Evolutionary conservation across 1,284 basidiomycete genomes (phyloP).

Genomic region (Caloboletus firmus): DNA sequence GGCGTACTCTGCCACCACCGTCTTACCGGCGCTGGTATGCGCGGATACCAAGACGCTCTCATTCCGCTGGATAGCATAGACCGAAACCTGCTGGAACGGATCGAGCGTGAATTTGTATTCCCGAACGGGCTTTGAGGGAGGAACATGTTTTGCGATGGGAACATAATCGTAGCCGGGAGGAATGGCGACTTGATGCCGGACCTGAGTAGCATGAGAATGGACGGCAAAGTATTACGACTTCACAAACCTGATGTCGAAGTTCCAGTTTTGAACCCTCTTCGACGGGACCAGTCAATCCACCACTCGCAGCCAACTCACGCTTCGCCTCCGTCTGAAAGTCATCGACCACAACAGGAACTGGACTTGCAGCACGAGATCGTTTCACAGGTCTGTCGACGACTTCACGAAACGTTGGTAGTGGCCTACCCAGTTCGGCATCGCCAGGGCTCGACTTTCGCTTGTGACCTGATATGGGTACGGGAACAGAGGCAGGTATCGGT

Average conservation of each 20-base stretch:
- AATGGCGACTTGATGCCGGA: conserved; percentile 93
- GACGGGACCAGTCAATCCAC: conserved; percentile 71
- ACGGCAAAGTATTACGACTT: not conserved
- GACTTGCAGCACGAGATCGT: conserved; percentile 40
- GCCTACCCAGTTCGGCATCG: not conserved
- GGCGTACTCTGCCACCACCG: conserved; percentile 98
- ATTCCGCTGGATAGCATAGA: conserved; percentile 93
- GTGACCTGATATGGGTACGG: conserved; percentile 6
- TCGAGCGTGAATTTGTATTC: conserved; percentile 97
- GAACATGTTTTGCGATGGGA: conserved; percentile 90
- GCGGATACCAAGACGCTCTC: conserved; percentile 99
- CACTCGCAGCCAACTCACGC: conserved; percentile 82
- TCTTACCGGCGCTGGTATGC: conserved; percentile 98
- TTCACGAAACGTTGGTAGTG: conserved; percentile 5
- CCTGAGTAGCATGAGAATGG: conserved; percentile 43
- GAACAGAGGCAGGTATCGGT: not conserved
- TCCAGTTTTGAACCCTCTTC: conserved; percentile 71
- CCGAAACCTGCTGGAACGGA: conserved; percentile 95
- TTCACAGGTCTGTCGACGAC: conserved; percentile 22
- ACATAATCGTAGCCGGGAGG: conserved; percentile 91
- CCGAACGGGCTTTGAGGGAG: conserved; percentile 86
- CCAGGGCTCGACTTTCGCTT: conserved; percentile 27
- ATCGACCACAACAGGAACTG: conserved; percentile 77
- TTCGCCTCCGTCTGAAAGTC: conserved; percentile 90
- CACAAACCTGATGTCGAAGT: conserved; percentile 72